These are phyloP conservation scores for Hygrocybe coccinea DNA, from an alignment of 768 basidiomycete species.

Conservation along the genomic window DNA sequence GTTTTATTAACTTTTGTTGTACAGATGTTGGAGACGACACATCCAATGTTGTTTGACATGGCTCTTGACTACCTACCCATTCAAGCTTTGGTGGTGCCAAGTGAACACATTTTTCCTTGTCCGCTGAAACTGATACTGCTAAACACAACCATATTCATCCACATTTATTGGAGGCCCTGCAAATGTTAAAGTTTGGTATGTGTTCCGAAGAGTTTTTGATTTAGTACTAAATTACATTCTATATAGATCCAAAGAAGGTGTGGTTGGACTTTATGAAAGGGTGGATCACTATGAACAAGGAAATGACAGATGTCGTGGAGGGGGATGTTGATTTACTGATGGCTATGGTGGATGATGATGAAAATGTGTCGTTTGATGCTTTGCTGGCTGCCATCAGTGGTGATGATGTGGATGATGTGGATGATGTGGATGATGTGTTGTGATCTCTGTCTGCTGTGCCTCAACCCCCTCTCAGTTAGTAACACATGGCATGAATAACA, in stretches of 20 bases:
- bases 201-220: not conserved
- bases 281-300: not conserved
- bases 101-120: constrained; percentile 10
- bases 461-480: too few relatives aligned
- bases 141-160: constrained; percentile 12
- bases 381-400: not conserved
- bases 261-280: constrained; percentile 9
- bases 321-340: not conserved
- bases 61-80: constrained; percentile 12
- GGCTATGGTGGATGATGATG: not conserved
- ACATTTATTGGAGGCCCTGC: constrained; percentile 16
- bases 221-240: not conserved
- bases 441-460: too few relatives aligned
- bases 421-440: not conserved
- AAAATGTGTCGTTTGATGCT: not conserved
- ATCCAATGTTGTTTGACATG: not conserved
- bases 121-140: constrained; percentile 13
- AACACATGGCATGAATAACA: not conserved
- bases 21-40: not conserved
- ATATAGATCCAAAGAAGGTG: constrained; percentile 6
- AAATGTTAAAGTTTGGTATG: constrained; percentile 17
- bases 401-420: not conserved
- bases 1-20: not conserved
- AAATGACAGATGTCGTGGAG: not conserved
- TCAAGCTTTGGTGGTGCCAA: constrained; percentile 17